Evolutionary conservation across 805 yeast genomes (phyloP).

Genomic region (Saturnispora kantuleensis): DNA sequence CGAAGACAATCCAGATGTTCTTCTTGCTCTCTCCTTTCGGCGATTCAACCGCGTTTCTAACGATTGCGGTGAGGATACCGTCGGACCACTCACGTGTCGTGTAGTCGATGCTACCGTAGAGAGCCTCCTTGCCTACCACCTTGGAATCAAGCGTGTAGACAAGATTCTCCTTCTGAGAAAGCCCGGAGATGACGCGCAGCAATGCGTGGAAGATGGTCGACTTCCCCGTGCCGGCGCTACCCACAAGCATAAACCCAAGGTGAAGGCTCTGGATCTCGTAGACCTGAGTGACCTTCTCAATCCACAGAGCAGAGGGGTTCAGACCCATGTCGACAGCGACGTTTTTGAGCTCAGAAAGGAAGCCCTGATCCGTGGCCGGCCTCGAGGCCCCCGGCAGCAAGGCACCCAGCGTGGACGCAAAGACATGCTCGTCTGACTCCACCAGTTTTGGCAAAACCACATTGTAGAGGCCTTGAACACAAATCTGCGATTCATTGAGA

Average conservation of each 20-base stretch:
- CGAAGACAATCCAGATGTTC: conserved; percentile 71
- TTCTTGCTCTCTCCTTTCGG: conserved; percentile 48
- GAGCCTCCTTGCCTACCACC: conserved; percentile 50
- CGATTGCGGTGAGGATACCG: conserved; percentile 63
- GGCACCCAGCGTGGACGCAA: conserved; percentile 16
- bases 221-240: conserved; percentile 70
- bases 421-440: conserved; percentile 37
- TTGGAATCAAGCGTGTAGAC: conserved; percentile 61
- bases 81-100: conserved; percentile 89
- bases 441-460: conserved; percentile 62
- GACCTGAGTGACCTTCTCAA: conserved; percentile 50
- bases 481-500: conserved; percentile 18
- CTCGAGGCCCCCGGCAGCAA: neutral
- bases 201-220: conserved; percentile 42
- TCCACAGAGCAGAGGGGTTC: conserved; percentile 32
- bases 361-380: conserved; percentile 4
- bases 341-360: conserved; percentile 13
- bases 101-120: conserved; percentile 64
- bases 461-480: conserved; percentile 47
- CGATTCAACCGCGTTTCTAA: conserved; percentile 49
- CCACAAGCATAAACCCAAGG: conserved; percentile 77
- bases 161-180: conserved; percentile 27
- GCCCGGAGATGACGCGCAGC: conserved; percentile 31
- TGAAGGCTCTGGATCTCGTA: conserved; percentile 50
- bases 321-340: conserved; percentile 28